Conservation (phyloP, 805 yeast species). For the Yarrowia deformans region DNA sequence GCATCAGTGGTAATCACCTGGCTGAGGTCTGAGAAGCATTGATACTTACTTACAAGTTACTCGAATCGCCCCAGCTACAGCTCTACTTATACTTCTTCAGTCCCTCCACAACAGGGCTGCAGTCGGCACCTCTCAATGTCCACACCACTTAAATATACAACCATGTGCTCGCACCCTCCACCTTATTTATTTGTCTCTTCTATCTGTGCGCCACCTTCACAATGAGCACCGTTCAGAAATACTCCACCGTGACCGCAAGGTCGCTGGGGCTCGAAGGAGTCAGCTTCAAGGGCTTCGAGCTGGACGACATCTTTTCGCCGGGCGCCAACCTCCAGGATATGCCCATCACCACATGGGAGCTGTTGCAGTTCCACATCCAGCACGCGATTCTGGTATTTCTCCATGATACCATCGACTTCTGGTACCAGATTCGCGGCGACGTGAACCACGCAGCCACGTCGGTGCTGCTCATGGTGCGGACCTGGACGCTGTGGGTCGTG, state of each 20-base stretch:
- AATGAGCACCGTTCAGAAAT: constrained; percentile 12
- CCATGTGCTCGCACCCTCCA: neutral
- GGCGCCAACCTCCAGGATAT: constrained; percentile 42
- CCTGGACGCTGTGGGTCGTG: constrained; percentile 14
- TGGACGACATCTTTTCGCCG: constrained; percentile 43
- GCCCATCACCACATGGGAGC: constrained; percentile 41
- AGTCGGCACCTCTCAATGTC: neutral
- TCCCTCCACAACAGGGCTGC: neutral
- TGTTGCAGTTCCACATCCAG: constrained; percentile 43
- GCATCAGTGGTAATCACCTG: too few species aligned
- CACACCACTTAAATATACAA: neutral
- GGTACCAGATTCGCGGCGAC: constrained; percentile 11
- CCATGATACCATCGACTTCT: constrained; percentile 17
- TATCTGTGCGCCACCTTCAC: neutral
- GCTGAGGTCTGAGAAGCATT: too few species aligned
- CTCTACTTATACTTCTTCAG: neutral
- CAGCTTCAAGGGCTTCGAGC: constrained; percentile 42
- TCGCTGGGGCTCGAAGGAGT: constrained; percentile 39
- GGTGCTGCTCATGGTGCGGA: constrained; percentile 28
- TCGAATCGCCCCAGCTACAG: neutral
- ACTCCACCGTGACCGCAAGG: constrained; percentile 11
- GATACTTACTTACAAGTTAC: too few species aligned
- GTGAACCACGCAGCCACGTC: constrained; percentile 24
- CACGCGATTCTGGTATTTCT: constrained; percentile 40
- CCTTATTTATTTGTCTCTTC: neutral